phyloP scores from a whole-genome alignment of 2,329 filamentous ascomycete genomes.

The Aspergillus intermedius region DNA sequence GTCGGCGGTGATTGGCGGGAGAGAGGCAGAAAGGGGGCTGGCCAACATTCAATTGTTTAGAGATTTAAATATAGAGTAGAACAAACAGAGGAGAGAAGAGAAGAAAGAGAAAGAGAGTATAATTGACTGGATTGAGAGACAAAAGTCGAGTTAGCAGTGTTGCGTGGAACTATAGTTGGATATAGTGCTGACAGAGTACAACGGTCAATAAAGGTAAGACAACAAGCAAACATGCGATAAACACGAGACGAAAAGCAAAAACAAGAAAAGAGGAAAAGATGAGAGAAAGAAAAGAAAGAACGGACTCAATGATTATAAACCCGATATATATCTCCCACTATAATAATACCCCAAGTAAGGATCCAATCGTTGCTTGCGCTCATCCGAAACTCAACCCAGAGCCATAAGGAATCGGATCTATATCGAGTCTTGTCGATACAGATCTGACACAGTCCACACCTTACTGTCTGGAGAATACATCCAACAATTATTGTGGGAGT shows the following conservation, averaged over 20 bases:
- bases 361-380: not conserved
- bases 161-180: not conserved
- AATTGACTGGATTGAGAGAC: not conserved
- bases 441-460: not conserved
- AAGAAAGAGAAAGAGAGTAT: not conserved
- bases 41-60: constrained; percentile 5
- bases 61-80: not conserved
- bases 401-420: not conserved
- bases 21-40: constrained; percentile 18
- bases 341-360: constrained; percentile 14
- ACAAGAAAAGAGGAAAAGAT: not conserved
- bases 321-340: not conserved
- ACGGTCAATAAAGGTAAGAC: not conserved
- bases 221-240: not conserved
- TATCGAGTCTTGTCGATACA: not conserved
- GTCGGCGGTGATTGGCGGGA: constrained; percentile 17
- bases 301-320: not conserved
- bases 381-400: not conserved
- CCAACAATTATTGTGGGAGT: too few relatives aligned
- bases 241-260: constrained; percentile 1
- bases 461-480: too few relatives aligned
- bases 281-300: constrained; percentile 1
- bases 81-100: not conserved
- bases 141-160: not conserved
- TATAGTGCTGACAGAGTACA: not conserved